Percentiles rank a stretch among this genome's conserved stretches.
Conservation (phyloP, 2,329 filamentous ascomycete species). For the Aspergillus pseudotamarii region DNA sequence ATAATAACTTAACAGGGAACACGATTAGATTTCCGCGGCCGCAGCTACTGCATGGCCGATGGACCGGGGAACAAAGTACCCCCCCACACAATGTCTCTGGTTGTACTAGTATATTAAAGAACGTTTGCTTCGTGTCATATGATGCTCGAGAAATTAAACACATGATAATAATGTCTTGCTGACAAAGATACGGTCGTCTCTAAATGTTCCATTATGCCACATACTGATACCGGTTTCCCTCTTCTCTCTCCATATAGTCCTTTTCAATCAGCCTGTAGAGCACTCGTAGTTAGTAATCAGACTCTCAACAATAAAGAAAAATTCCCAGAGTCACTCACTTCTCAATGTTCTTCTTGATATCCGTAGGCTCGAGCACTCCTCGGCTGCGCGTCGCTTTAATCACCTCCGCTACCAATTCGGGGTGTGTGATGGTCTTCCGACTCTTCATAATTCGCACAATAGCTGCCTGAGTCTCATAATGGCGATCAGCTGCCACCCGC, state of each 20-base stretch:
- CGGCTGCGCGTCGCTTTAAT: slow-evolving; percentile 86
- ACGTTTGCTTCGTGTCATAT: slow-evolving; percentile 1
- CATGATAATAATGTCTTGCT: not conserved
- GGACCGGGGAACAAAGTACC: not conserved
- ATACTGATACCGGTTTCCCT: slow-evolving; percentile 69
- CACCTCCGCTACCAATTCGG: slow-evolving; percentile 86
- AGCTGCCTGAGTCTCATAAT: slow-evolving; percentile 95
- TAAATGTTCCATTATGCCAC: slow-evolving; percentile 55
- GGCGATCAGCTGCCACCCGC: slow-evolving; percentile 81
- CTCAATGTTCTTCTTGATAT: slow-evolving; percentile 98
- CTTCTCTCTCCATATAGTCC: slow-evolving; percentile 85
- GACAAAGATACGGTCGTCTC: not conserved
- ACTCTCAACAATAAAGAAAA: not conserved
- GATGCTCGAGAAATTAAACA: not conserved
- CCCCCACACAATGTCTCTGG: not conserved
- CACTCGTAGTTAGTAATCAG: not conserved
- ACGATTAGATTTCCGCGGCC: not conserved
- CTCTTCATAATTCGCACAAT: slow-evolving; percentile 98
- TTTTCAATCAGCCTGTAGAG: slow-evolving; percentile 79
- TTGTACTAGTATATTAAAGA: not conserved
- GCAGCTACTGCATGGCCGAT: not conserved
- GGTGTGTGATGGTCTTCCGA: slow-evolving; percentile 81
- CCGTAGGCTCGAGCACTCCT: slow-evolving; percentile 79
- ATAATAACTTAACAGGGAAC: not conserved
- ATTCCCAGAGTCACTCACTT: slow-evolving; percentile 59